Percentiles rank a stretch among this genome's conserved stretches.
Evolutionary conservation across 352 stramenopile species (phyloP).

Genomic region (Globisporangium parvum): DNA sequence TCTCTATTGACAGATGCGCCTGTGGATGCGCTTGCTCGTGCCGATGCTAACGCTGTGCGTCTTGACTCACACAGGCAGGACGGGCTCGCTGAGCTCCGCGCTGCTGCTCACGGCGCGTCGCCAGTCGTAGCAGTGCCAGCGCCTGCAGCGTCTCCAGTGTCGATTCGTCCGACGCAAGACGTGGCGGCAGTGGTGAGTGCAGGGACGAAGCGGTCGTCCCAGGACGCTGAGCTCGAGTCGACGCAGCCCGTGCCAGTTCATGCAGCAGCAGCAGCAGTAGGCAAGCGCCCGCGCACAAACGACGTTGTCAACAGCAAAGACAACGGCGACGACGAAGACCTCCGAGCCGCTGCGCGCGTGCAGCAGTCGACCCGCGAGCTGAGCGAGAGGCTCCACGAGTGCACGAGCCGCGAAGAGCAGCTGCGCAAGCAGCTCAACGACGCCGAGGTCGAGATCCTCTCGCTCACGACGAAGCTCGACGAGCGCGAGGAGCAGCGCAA

Average conservation of each 20-base stretch:
- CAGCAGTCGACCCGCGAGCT: slow-evolving; percentile 6
- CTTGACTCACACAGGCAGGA: not conserved
- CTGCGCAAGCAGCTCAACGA: slow-evolving; percentile 6
- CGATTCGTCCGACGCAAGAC: not conserved
- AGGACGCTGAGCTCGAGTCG: not conserved
- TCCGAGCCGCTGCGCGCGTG: not conserved
- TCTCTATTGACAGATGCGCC: not conserved
- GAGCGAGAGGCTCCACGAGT: slow-evolving; percentile 3
- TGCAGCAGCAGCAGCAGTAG: not conserved
- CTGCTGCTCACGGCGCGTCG: no score
- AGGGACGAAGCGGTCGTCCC: not conserved
- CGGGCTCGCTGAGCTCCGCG: no score
- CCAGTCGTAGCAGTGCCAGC: not conserved
- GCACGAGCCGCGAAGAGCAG: not conserved
- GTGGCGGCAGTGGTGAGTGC: no score
- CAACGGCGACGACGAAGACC: not conserved
- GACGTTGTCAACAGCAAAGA: not conserved
- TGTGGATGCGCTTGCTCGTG: not conserved
- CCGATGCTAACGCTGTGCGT: not conserved
- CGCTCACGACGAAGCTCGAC: slow-evolving; percentile 4
- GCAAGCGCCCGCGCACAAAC: not conserved
- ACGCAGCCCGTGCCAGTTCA: not conserved
- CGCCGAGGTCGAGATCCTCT: slow-evolving; percentile 4
- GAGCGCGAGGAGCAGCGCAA: slow-evolving; percentile 2
- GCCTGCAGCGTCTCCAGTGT: no score